These are phyloP conservation scores for Whalleya microplaca DNA, from an alignment of 2,329 filamentous ascomycete species.

Conservation along the genomic window DNA sequence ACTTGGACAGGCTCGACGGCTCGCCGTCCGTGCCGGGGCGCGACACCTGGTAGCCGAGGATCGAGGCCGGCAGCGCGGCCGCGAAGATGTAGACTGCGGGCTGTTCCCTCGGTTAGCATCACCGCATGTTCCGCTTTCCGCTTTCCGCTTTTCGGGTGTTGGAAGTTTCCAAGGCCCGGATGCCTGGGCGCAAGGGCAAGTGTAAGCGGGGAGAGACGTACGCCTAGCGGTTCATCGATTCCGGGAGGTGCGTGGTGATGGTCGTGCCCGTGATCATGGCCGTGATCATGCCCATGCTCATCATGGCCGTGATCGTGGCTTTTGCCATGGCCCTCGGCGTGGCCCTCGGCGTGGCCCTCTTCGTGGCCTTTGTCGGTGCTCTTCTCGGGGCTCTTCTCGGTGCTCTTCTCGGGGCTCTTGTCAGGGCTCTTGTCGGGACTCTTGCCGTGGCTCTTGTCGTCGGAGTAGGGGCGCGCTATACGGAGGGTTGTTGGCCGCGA, in stretches of 20 bases:
- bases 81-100: slow-evolving; percentile 52
- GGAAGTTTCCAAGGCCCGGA: no score
- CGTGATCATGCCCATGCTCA: no score
- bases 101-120: slow-evolving; percentile 38
- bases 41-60: slow-evolving; percentile 53
- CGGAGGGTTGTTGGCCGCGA: slow-evolving; percentile 38
- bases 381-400: no score
- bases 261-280: slow-evolving; percentile 33
- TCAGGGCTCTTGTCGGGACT: no score
- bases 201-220: slow-evolving; percentile 43
- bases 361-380: no score
- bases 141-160: no score
- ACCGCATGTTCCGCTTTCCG: no score
- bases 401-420: no score
- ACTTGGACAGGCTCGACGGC: slow-evolving; percentile 49
- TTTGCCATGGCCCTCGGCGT: no score
- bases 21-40: slow-evolving; percentile 55
- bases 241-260: slow-evolving; percentile 36
- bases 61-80: slow-evolving; percentile 48
- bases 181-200: no score
- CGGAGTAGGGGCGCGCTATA: slow-evolving; percentile 56
- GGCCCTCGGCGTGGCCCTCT: no score
- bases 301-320: no score
- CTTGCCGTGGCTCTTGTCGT: slow-evolving; percentile 51
- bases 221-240: slow-evolving; percentile 59